A percentile compares a stretch with the other conserved stretches of the same genome.
Conservation (phyloP, 164 flowering plant genomes). For the Cinnamomum micranthum region DNA sequence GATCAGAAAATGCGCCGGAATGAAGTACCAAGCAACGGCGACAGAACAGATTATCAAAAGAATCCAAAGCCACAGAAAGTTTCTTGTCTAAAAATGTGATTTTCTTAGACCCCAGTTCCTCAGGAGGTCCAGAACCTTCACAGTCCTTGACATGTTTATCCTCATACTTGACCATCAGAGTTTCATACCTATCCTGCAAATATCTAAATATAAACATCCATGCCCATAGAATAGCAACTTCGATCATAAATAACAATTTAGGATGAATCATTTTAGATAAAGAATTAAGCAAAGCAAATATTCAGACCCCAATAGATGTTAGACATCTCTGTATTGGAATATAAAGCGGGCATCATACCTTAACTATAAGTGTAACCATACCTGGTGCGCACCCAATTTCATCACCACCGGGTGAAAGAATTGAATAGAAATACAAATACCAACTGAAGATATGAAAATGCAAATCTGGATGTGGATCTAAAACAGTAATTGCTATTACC, state of each 20-base stretch:
- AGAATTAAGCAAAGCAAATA: neutral
- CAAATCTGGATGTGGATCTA: neutral
- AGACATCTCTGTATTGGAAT: no score
- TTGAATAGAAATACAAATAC: neutral
- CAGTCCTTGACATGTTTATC: constrained; percentile 18
- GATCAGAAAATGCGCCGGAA: neutral
- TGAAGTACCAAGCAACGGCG: constrained; percentile 91
- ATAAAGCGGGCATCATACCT: no score
- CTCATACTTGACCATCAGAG: constrained; percentile 41
- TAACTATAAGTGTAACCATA: no score
- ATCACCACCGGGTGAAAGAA: neutral
- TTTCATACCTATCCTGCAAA: constrained; percentile 66
- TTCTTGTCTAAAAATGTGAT: constrained; percentile 55
- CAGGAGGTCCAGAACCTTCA: constrained; percentile 20
- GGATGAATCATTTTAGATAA: neutral
- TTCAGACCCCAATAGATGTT: neutral
- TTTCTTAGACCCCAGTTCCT: constrained; percentile 27
- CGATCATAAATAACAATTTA: neutral
- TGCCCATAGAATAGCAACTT: neutral
- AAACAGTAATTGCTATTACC: constrained; percentile 34
- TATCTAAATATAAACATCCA: constrained; percentile 2
- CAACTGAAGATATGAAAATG: constrained; percentile 10
- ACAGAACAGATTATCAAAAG: constrained; percentile 93
- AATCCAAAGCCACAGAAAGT: constrained; percentile 79
- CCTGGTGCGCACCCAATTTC: no score